A percentile compares a stretch with the other conserved stretches of the same genome.
Evolutionary conservation across 495 filamentous ascomycete genomes (phyloP).

Genomic region (Neurospora sp.): DNA sequence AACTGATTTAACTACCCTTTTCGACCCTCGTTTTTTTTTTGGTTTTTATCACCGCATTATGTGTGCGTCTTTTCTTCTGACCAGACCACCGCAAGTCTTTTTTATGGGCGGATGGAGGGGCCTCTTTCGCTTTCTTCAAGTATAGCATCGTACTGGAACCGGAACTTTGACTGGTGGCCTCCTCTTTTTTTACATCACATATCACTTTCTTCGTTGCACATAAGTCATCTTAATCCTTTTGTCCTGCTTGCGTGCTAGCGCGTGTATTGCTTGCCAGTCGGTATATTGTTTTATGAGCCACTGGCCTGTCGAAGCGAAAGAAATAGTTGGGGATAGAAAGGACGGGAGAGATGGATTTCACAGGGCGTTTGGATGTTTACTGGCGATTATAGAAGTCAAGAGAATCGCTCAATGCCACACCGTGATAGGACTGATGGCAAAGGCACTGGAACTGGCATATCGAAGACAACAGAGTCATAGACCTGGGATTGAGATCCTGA

Average conservation of each 20-base stretch:
- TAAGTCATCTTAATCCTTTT: not conserved
- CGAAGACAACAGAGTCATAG: not conserved
- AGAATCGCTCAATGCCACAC: not conserved
- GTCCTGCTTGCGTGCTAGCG: not conserved
- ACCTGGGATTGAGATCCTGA: too few species aligned
- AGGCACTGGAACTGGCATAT: not conserved
- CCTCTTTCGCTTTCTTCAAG: not conserved
- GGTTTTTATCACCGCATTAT: not conserved
- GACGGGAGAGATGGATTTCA: not conserved
- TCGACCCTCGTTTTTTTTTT: constrained; percentile 2
- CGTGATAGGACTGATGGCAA: not conserved
- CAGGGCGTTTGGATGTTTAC: not conserved
- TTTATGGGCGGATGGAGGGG: not conserved
- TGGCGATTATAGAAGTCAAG: not conserved
- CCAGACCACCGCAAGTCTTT: not conserved
- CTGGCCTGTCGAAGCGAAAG: not conserved
- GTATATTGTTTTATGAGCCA: not conserved
- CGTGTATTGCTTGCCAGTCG: not conserved
- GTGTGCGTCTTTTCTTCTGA: not conserved
- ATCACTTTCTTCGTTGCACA: not conserved
- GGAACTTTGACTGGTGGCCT: not conserved
- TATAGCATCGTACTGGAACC: not conserved
- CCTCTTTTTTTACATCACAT: not conserved
- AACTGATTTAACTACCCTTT: constrained; percentile 1
- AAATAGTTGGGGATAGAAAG: not conserved